Evolutionary conservation across 2,329 filamentous ascomycete species (phyloP).

Genomic region (Cladorrhinum sp.): DNA sequence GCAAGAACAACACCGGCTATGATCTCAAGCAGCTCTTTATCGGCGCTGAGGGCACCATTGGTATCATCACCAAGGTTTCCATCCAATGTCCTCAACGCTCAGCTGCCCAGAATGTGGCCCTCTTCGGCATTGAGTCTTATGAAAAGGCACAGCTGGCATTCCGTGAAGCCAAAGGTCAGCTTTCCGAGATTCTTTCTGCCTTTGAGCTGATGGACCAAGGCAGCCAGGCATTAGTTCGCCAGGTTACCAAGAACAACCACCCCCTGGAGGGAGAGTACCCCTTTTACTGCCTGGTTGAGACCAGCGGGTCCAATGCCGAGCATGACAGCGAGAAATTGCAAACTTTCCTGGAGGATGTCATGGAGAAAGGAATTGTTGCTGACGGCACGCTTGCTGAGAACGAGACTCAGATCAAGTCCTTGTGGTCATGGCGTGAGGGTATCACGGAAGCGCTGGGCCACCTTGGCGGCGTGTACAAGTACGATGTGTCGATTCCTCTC

Average conservation of each 20-base stretch:
- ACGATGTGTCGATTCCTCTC: conserved; percentile 93
- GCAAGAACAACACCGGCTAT: conserved; percentile 99
- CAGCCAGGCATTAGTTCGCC: conserved; percentile 73
- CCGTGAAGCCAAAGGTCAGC: conserved; percentile 80
- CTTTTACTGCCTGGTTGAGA: conserved; percentile 97
- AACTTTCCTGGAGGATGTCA: conserved; percentile 84
- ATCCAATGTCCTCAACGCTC: conserved; percentile 86
- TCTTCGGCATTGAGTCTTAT: conserved; percentile 86
- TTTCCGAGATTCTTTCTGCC: conserved; percentile 92
- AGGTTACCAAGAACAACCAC: conserved; percentile 70
- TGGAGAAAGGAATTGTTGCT: conserved; percentile 79
- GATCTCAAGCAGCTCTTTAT: conserved; percentile 97
- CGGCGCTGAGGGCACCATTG: conserved; percentile 90
- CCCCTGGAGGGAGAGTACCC: conserved; percentile 82
- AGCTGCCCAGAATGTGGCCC: conserved; percentile 88
- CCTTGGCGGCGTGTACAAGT: conserved; percentile 96
- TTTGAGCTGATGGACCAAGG: conserved; percentile 95
- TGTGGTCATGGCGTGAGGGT: conserved; percentile 93
- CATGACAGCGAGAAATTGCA: conserved; percentile 93
- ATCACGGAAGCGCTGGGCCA: conserved; percentile 87
- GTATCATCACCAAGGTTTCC: conserved; percentile 86
- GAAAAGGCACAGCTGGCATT: conserved; percentile 86
- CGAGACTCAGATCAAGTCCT: conserved; percentile 77
- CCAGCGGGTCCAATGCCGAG: conserved; percentile 88
- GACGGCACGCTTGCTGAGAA: conserved; percentile 93